These are phyloP conservation scores for Phialophora verrucosa DNA, from an alignment of 2,329 filamentous ascomycete species.

Conservation along the genomic window DNA sequence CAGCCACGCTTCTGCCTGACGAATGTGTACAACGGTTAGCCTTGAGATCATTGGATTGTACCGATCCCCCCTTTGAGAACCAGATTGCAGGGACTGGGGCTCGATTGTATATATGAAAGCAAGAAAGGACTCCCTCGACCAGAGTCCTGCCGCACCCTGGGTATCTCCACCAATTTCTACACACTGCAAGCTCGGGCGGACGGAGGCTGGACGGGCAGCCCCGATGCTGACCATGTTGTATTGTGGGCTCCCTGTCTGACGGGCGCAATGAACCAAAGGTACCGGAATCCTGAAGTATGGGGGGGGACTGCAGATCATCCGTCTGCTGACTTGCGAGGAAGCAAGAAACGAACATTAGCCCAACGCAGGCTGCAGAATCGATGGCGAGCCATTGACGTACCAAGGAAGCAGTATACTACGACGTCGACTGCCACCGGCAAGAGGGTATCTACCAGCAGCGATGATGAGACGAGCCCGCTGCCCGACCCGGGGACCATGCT, in stretches of 20 bases:
- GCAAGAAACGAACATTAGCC: constrained; percentile 3
- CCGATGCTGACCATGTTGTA: not conserved
- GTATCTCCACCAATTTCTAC: not conserved
- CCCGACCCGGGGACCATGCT: not conserved
- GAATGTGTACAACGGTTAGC: not conserved
- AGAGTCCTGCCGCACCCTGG: not conserved
- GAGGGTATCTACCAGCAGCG: not conserved
- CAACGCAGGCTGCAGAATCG: constrained; percentile 9
- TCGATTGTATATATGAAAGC: no score
- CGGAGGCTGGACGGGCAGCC: not conserved
- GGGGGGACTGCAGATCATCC: not conserved
- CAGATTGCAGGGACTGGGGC: no score
- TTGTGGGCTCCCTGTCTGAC: not conserved
- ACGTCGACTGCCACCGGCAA: not conserved
- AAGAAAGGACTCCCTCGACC: not conserved
- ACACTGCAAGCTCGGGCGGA: not conserved
- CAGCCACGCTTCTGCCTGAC: not conserved
- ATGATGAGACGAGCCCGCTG: constrained; percentile 2
- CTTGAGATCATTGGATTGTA: not conserved
- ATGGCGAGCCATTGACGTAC: constrained; percentile 11
- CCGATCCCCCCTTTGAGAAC: no score
- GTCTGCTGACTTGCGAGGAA: constrained; percentile 2
- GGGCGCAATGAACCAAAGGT: constrained; percentile 8
- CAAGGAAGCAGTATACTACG: not conserved
- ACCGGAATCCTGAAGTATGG: not conserved